These are phyloP conservation scores for Bonia amplexicaulis DNA, from an alignment of 176 grass and related monocot species.

Conservation along the genomic window DNA sequence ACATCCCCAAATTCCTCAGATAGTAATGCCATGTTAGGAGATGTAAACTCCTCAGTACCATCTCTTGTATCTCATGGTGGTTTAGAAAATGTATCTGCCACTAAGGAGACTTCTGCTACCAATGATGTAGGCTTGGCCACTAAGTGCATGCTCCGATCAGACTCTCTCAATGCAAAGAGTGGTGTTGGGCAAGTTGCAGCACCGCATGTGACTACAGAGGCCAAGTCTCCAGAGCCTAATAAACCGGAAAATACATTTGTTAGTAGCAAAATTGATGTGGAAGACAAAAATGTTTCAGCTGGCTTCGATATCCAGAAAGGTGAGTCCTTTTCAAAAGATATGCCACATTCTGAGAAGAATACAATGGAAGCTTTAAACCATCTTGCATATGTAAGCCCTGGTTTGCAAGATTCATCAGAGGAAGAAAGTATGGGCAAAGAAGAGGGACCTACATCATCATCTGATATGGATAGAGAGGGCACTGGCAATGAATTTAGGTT, in stretches of 20 bases:
- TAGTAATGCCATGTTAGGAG: conserved; percentile 24
- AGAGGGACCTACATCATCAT: conserved; percentile 39
- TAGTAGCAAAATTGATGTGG: background rate
- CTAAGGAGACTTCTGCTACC: conserved; percentile 21
- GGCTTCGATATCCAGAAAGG: conserved; percentile 13
- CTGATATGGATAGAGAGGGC: conserved; percentile 22
- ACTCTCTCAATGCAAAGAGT: conserved; percentile 10
- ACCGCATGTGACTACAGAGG: background rate
- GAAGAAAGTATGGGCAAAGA: conserved; percentile 38
- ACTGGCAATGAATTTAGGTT: conserved; percentile 28
- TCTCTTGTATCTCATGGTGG: conserved; percentile 21
- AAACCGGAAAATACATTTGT: conserved; percentile 11
- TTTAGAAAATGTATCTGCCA: conserved; percentile 11
- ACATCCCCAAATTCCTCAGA: conserved; percentile 21
- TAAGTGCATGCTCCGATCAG: conserved; percentile 6
- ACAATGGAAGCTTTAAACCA: conserved; percentile 12
- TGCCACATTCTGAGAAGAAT: conserved; percentile 9
- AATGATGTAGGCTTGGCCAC: conserved; percentile 14
- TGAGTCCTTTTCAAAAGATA: conserved; percentile 18
- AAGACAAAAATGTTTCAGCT: conserved; percentile 18
- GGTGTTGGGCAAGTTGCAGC: background rate
- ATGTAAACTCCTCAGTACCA: conserved; percentile 24
- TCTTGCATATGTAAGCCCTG: conserved; percentile 11
- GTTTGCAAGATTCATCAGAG: conserved; percentile 31
- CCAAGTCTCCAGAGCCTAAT: background rate